A percentile compares a stretch with the other conserved stretches of the same genome.
Evolutionary conservation across 2,329 filamentous ascomycete species (phyloP).

Genomic region (Chrysosphaeria jannelii): DNA sequence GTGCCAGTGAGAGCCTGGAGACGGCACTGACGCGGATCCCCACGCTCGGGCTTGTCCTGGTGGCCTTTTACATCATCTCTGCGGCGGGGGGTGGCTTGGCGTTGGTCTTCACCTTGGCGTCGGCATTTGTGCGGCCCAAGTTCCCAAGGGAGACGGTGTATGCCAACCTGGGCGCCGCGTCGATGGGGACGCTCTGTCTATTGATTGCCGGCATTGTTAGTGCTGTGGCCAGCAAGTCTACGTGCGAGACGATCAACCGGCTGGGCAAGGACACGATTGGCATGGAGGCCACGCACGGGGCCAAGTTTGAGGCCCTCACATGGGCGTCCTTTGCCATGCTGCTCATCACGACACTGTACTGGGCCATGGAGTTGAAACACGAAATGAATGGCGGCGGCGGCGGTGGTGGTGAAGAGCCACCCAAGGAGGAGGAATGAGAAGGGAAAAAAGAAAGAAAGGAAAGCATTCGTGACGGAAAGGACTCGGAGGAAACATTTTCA

Average conservation of each 20-base stretch:
- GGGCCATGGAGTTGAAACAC: constrained; percentile 10
- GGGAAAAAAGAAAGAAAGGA: too few relatives aligned
- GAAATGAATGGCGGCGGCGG: too few relatives aligned
- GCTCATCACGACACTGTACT: constrained; percentile 12
- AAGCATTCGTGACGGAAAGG: too few relatives aligned
- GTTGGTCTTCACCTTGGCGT: constrained; percentile 13
- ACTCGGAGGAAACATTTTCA: too few relatives aligned
- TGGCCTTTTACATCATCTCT: constrained; percentile 17
- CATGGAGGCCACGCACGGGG: constrained; percentile 13
- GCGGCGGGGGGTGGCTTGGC: constrained; percentile 13
- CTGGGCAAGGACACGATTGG: constrained; percentile 13
- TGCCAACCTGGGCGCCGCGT: constrained; percentile 11
- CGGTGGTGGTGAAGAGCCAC: too few relatives aligned
- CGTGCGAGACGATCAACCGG: constrained; percentile 5
- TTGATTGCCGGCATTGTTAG: constrained; percentile 4
- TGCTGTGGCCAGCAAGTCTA: constrained; percentile 2
- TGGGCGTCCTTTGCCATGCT: constrained; percentile 19
- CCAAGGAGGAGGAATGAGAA: too few relatives aligned
- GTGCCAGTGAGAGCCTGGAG: constrained; percentile 14
- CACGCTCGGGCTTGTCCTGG: constrained; percentile 15
- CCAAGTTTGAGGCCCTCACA: constrained; percentile 14
- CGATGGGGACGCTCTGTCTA: constrained; percentile 8
- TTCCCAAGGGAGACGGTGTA: constrained; percentile 6
- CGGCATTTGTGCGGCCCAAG: constrained; percentile 6
- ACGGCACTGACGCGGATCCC: constrained; percentile 19